phyloP scores from a whole-genome alignment of 768 basidiomycete species.

The Mycena olivaceomarginata region DNA sequence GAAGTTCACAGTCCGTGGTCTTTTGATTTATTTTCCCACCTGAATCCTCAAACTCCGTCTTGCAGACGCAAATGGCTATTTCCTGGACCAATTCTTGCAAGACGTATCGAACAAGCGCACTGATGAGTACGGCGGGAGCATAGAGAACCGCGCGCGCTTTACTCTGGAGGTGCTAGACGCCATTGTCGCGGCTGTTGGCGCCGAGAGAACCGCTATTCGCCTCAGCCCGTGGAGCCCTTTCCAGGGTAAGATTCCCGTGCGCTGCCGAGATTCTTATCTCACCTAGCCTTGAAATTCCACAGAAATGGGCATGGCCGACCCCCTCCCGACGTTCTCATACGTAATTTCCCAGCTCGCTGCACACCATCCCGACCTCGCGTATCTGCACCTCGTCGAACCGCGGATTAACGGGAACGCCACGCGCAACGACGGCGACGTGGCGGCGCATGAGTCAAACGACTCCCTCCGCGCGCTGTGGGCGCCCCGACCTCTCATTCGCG shows the following conservation, averaged over 20 bases:
- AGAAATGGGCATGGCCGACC: neutral
- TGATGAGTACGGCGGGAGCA: constrained; percentile 71
- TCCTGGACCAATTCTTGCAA: neutral
- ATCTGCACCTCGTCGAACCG: constrained; percentile 63
- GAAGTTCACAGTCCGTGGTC: constrained; percentile 47
- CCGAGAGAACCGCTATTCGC: constrained; percentile 64
- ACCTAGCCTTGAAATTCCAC: constrained; percentile 48
- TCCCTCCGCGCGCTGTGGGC: constrained; percentile 55
- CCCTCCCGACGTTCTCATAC: constrained; percentile 45
- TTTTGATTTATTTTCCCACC: neutral
- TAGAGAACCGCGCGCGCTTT: constrained; percentile 70
- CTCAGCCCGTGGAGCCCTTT: constrained; percentile 63
- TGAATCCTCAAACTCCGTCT: neutral
- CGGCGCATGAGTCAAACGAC: constrained; percentile 47
- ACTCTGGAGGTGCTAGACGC: constrained; percentile 66
- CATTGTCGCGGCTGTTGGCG: constrained; percentile 64
- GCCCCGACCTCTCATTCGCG: constrained; percentile 54
- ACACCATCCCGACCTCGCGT: constrained; percentile 59
- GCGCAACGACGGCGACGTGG: neutral
- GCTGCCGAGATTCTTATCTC: neutral
- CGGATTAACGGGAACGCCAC: constrained; percentile 37
- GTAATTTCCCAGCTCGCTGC: constrained; percentile 62
- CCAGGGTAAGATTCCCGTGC: neutral
- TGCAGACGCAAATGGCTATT: neutral
- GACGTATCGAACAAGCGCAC: neutral